Evolutionary conservation across 305 asterid genomes (phyloP), one percentile per base, ranked within the genome.

Genomic region (Nicotiana rustica): DNA sequence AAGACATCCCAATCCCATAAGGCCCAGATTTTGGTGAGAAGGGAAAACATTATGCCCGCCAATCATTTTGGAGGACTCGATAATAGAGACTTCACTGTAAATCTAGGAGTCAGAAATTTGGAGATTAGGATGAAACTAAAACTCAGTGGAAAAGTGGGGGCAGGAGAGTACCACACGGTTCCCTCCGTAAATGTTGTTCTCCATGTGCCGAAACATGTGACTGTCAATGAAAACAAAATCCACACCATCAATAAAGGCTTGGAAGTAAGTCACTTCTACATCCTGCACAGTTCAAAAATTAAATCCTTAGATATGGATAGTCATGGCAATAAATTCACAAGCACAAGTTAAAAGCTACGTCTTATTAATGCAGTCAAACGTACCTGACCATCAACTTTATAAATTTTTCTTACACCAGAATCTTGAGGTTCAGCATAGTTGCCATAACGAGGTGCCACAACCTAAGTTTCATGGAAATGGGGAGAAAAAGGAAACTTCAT

Each of bases 141-240:
- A 29, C 15, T 52, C 10, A 29, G n/a, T 52, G 17, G 17, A 55
- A 52, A 25, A 29, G 78, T 15, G 67, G 19, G 68, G 2, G 57
- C n/a, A 1, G 4, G n/a, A 12, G 7, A 38, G 47, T 88, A 96
- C 99, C 91, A 68, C 78, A 62, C 92, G 97, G 5, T 87, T 92
- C 86, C 98, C 98, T 84, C 97, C 94, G 65, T 96, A 96, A 80
- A 96, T 94, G 70, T 91, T 85, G 29, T 87, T 91, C 84, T 62
- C 98, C 12, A 81, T 68, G 84, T 92, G 90, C 73, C 92, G 91
- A 85, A 94, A 90, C 71, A 84, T 2, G 21, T 94, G 92, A 87
- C 89, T 82, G 65, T 96, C 99, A 47, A 96, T 83, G 86, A 96
- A 96, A 82, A 96, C 98, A 89, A 96, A 92, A 87, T 96, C 99